Base-by-base conservation (phyloP, 2,329 filamentous ascomycete species). In the Ophiostoma quercus region DNA sequence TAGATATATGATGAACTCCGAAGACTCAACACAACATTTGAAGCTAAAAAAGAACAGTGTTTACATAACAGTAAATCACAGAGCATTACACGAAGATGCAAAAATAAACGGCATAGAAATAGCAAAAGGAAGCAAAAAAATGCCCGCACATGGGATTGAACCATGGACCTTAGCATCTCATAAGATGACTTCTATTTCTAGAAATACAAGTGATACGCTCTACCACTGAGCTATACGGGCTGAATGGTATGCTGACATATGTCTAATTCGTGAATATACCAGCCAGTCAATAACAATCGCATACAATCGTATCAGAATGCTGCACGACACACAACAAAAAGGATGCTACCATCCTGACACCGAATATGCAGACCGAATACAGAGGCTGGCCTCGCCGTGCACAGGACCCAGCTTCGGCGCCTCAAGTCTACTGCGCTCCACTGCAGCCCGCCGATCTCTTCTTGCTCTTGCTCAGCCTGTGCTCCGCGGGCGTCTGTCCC, bases 171-270 rank as follows among this genome's bases (percentile, higher is more conserved):
- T 47, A 47, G 43, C 54, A 60, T 60, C 54, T 60, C 66, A 71
- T 41, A 71, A 62, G 60, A 66, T 54, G 16, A 25, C 54, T 57
- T 51, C 66, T 66, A 68, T 60, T 60, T 60, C 25, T 34, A 43
- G 67, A 67, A 43, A 69, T 71, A 69, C 70, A 71, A 69, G 70
- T 69, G 70, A 71, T 60, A 71, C 57, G 70, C 68, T 71, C 70
- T 71, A 71, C 70, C 67, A 71, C 68, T 71, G 68, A 68, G 67
- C 67, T 69, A 71, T 71, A 69, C 68, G 70, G 43, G 43, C 43
- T 19, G 43, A 47, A 47, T 19, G 43, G 19, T 47, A 47, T n/a
- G 5, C 0, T 19, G 2, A 43, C 25, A 1, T 29, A 29, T 2
- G 25, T 2, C 1, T 29, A 2, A 34, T 5, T 34, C 5, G 34